A percentile compares a stretch with the other conserved stretches of the same genome.
Conservation (phyloP, 371 early-diverging fungal species). For the Lichtheimia ornata region DNA sequence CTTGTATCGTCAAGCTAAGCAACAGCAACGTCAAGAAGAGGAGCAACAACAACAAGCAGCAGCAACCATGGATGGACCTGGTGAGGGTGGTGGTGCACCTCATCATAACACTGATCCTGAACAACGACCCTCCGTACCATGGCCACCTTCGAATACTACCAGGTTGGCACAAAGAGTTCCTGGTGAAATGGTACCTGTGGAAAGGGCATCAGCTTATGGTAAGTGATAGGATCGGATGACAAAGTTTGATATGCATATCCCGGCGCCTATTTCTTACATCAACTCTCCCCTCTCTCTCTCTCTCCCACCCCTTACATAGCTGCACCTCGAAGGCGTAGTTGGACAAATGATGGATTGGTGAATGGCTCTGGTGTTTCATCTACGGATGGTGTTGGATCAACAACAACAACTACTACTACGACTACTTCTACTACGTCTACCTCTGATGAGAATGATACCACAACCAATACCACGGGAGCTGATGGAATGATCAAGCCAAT, state of each 20-base stretch:
- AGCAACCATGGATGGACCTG: background rate
- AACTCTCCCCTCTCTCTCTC: too few relatives aligned
- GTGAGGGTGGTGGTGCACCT: background rate
- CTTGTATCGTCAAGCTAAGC: conserved; percentile 11
- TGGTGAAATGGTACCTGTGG: conserved; percentile 21
- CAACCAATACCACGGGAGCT: background rate
- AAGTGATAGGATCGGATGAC: background rate
- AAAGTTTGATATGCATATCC: too few relatives aligned
- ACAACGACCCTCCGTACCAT: too few relatives aligned
- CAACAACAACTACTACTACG: background rate
- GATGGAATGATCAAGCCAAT: conserved; percentile 8
- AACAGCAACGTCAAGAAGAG: conserved; percentile 4
- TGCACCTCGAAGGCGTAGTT: conserved; percentile 3
- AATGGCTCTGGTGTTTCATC: too few relatives aligned
- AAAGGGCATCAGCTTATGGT: conserved; percentile 20
- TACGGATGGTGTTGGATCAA: background rate
- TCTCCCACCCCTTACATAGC: background rate
- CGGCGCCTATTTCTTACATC: too few relatives aligned
- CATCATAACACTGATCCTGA: conserved; percentile 2
- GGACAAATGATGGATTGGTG: background rate
- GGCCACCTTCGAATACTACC: background rate
- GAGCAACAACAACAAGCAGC: background rate
- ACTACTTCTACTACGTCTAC: background rate
- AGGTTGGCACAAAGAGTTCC: conserved; percentile 5
- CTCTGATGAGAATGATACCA: background rate